Evolutionary conservation across 345 rosid genomes (phyloP), one percentile per base, ranked within the genome.

Genomic region (Citrus cavaleriei): DNA sequence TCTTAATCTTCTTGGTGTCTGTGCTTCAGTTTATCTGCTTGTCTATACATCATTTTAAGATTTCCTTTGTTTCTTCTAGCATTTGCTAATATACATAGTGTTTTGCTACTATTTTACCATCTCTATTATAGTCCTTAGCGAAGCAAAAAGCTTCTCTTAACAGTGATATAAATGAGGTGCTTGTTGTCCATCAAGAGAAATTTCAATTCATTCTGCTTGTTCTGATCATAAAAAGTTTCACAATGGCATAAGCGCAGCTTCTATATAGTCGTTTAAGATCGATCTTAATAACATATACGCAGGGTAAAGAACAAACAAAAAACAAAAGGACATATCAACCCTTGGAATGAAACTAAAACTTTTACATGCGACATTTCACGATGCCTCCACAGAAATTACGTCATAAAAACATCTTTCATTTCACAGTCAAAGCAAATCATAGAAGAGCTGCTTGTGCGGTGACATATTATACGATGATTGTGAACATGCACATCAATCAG

Each of bases 51-150:
- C 22, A 70, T 70, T 46, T 70, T 12, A 46, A 10, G 7, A 28
- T 7, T 30, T 30, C 21, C n/a, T 13, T n/a, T 19, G 18, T 46
- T 46, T 46, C 5, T 46, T 46, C 51, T 46, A 46, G 3, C 4
- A 46, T 46, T 46, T 46, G 16, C 51, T 1, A 46, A 46, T 1
- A 46, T 12, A 46, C 8, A 27, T 40, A 34, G 35, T 1, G 22
- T 77, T 22, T 51, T 30, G 46, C 35, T 76, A 35, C 62, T 34
- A 65, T 57, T 57, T 57, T 57, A 57, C 37, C 24, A 14, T 37
- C 72, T 74, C 64, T 40, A 21, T 40, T 70, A 46, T 61, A 51
- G 40, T 22, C 71, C 73, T 74, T 68, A 51, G 72, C 37, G 64
- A 34, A 37, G 9, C 40, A 59, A 74, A 9, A 10, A 72, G 37